Base-by-base conservation (phyloP, 1,284 basidiomycete species). In the Malassezia brasiliensis region DNA sequence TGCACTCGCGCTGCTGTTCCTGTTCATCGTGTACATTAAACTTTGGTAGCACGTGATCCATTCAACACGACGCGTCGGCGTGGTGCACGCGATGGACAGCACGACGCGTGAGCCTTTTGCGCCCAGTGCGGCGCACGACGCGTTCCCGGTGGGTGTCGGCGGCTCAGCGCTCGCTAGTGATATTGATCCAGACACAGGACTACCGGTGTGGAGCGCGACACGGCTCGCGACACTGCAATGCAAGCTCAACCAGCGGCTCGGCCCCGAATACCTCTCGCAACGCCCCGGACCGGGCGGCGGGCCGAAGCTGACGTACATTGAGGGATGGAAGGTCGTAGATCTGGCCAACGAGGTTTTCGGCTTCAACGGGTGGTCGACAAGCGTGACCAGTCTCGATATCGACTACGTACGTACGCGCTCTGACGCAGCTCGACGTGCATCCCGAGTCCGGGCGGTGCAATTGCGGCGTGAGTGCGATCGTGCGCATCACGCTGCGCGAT, bases 261-360 rank as follows among this genome's bases (percentile, higher is more conserved):
- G 93, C 0, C 93, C 93, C 2, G 93, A 96, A 77, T 96, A 83
- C 69, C 82, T 96, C 53, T 88, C 87, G 2, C 84, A 86, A 61
- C 80, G 91, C n/a, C 85, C 87, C 1, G 91, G 91, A 2, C 88
- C 88, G 0, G 85, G 85, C 7, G 69, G 69, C n/a, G 60, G 64
- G 32, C 59, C 58, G 14, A 94, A 91, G 75, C 78, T 98, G 52
- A 91, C 88, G 8, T 98, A 98, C 71, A 85, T 89, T 3, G 93
- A 96, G 75, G 94, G 93, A 0, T 96, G 91, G 90, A 91, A 90
- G 77, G 64, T 63, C 9, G 65, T 67, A 22, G 64, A 68, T 25
- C 55, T 98, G 22, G 93, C 93, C 1, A 98, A 98, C 75, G 91
- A 98, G 67, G 87, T 98, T 35, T 98, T 98, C 77, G 93, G 93